Evolutionary conservation across 2,329 filamentous ascomycete genomes (phyloP).

Genomic region (Coleophoma crateriformis): DNA sequence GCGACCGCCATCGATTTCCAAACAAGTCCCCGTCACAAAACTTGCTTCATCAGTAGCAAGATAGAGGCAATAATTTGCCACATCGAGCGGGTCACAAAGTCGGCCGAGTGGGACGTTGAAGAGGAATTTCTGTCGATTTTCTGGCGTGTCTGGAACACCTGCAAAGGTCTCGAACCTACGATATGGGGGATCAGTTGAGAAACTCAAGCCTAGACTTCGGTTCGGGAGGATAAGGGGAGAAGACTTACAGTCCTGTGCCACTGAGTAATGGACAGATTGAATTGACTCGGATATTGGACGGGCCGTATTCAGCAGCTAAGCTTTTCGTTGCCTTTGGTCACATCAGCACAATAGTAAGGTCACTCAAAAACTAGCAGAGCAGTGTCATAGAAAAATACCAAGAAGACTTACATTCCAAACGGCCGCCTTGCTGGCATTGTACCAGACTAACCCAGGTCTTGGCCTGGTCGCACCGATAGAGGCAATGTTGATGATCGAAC

Average conservation of each 20-base stretch:
- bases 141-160: slow-evolving; percentile 56
- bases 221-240: slow-evolving; percentile 14
- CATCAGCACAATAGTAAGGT: neutral
- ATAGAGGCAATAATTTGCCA: slow-evolving; percentile 67
- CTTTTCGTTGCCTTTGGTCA: slow-evolving; percentile 52
- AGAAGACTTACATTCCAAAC: slow-evolving; percentile 46
- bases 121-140: slow-evolving; percentile 51
- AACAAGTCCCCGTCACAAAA: slow-evolving; percentile 68
- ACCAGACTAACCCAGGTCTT: slow-evolving; percentile 60
- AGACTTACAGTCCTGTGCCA: slow-evolving; percentile 49
- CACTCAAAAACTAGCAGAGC: neutral
- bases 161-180: slow-evolving; percentile 39
- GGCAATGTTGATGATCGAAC: slow-evolving; percentile 60
- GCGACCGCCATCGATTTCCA: slow-evolving; percentile 57
- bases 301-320: slow-evolving; percentile 68
- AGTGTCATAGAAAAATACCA: neutral
- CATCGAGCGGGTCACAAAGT: slow-evolving; percentile 53
- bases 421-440: slow-evolving; percentile 64
- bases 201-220: slow-evolving; percentile 6
- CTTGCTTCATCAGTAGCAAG: slow-evolving; percentile 65
- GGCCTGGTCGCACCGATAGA: slow-evolving; percentile 59
- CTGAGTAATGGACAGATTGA: slow-evolving; percentile 64
- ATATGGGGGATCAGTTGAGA: neutral
- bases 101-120: slow-evolving; percentile 49
- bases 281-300: slow-evolving; percentile 68